phyloP scores from a whole-genome alignment of 2,329 filamentous ascomycete species.

The Cercospora nicotianae region DNA sequence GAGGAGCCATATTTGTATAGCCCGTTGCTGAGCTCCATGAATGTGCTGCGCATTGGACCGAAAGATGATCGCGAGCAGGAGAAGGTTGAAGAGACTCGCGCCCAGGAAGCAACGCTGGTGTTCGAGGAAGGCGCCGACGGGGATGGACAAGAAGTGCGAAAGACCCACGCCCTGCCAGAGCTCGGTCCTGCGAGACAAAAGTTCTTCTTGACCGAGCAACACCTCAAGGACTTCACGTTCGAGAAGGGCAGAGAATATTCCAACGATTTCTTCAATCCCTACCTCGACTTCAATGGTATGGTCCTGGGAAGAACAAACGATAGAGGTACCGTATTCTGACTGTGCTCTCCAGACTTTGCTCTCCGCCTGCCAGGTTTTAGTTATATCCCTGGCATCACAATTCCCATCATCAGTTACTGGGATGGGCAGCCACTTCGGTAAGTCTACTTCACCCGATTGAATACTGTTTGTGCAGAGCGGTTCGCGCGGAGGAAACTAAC shows the following conservation, averaged over 20 bases:
- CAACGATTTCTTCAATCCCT: slow-evolving; percentile 85
- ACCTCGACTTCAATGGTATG: slow-evolving; percentile 77
- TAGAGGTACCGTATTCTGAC: neutral
- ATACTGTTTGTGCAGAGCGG: slow-evolving; percentile 4
- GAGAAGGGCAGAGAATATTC: slow-evolving; percentile 62
- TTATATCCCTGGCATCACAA: slow-evolving; percentile 61
- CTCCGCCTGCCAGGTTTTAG: slow-evolving; percentile 64
- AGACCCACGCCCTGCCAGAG: slow-evolving; percentile 44
- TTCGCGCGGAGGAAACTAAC: slow-evolving; percentile 10
- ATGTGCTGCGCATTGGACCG: slow-evolving; percentile 67
- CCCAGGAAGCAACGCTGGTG: slow-evolving; percentile 61
- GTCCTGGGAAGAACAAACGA: neutral
- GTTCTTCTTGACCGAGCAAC: slow-evolving; percentile 58
- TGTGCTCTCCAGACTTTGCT: slow-evolving; percentile 56
- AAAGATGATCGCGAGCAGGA: slow-evolving; percentile 41
- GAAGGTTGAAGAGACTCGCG: slow-evolving; percentile 33
- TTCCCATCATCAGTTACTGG: slow-evolving; percentile 76
- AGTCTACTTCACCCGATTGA: slow-evolving; percentile 42
- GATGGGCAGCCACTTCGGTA: slow-evolving; percentile 75
- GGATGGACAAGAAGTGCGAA: slow-evolving; percentile 45
- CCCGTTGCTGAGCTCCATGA: slow-evolving; percentile 76
- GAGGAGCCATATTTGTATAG: slow-evolving; percentile 86
- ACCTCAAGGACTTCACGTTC: slow-evolving; percentile 60
- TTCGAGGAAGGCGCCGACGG: slow-evolving; percentile 55
- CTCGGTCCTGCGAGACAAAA: slow-evolving; percentile 55